Percentiles rank a stretch among this genome's conserved stretches.
Conservation (phyloP, 2,329 filamentous ascomycete species). For the Corinectria fuckeliana region DNA sequence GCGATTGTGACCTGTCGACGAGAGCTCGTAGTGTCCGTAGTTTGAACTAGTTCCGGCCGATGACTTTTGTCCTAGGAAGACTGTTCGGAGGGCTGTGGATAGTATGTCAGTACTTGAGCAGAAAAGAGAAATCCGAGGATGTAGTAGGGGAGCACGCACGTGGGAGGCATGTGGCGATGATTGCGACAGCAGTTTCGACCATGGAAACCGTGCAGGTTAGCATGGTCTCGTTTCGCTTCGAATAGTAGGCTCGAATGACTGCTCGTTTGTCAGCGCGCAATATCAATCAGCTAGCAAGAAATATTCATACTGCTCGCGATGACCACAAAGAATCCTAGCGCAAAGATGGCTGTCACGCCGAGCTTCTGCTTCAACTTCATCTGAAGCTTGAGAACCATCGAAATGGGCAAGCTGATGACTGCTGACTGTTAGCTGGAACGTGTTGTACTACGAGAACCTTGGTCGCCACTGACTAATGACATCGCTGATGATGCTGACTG, state of each 20-base stretch:
- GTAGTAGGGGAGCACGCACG: slow-evolving; percentile 19
- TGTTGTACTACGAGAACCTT: rapidly evolving
- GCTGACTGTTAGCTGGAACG: slow-evolving; percentile 11
- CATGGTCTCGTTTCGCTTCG: slow-evolving; percentile 44
- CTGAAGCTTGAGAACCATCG: slow-evolving; percentile 44
- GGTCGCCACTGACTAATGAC: slow-evolving; percentile 24
- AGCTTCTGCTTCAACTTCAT: slow-evolving; percentile 44
- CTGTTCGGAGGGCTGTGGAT: slow-evolving; percentile 24
- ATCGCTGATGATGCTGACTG: slow-evolving; percentile 33
- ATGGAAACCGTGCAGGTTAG: slow-evolving; percentile 47
- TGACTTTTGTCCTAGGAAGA: slow-evolving; percentile 31
- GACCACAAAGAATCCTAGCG: slow-evolving; percentile 41
- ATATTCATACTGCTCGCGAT: slow-evolving; percentile 38
- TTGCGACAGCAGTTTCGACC: slow-evolving; percentile 47
- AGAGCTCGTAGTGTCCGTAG: slow-evolving; percentile 32
- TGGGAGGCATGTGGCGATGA: slow-evolving; percentile 49
- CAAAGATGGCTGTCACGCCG: slow-evolving; percentile 41
- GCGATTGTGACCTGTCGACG: slow-evolving; percentile 23
- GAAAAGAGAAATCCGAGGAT: rapidly evolving
- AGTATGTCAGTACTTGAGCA: neutral
- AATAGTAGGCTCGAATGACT: slow-evolving; percentile 46
- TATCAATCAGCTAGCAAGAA: rapidly evolving
- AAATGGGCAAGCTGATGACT: slow-evolving; percentile 44
- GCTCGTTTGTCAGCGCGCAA: neutral
- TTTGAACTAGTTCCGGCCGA: slow-evolving; percentile 29